A percentile compares a stretch with the other conserved stretches of the same genome.
Evolutionary conservation across 176 grass and related monocot genomes (phyloP).

Genomic region (Rhipidocladum racemiflorum): DNA sequence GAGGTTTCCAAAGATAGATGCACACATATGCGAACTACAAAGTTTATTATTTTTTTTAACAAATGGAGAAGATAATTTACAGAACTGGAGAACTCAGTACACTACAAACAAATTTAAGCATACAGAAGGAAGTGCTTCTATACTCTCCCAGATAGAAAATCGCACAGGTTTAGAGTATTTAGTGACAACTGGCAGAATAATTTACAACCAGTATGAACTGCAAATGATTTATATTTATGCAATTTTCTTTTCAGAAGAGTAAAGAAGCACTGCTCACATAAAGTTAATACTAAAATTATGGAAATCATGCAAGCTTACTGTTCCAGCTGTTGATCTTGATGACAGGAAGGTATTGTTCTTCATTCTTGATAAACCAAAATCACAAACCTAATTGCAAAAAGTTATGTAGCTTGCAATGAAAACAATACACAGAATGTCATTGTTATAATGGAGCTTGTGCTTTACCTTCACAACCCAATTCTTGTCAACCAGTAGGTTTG

Average conservation of each 20-base stretch:
- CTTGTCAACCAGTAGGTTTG: slow-evolving; percentile 96
- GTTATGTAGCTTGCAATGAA: slow-evolving; percentile 4
- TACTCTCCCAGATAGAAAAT: background rate
- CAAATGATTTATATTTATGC: background rate
- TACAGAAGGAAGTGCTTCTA: background rate
- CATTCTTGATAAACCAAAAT: slow-evolving; percentile 96
- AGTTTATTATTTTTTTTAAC: background rate
- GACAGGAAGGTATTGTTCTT: slow-evolving; percentile 97
- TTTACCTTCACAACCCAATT: slow-evolving; percentile 99
- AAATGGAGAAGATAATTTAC: slow-evolving; percentile 8
- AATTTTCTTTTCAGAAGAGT: background rate
- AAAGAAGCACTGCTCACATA: background rate
- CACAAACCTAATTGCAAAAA: slow-evolving; percentile 73
- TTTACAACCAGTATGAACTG: background rate
- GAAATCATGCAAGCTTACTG: slow-evolving; percentile 57
- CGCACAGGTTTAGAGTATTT: background rate
- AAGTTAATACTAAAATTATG: background rate
- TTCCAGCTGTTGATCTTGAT: slow-evolving; percentile 98
- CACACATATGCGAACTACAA: background rate
- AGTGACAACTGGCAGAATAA: background rate
- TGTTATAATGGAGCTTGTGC: slow-evolving; percentile 23
- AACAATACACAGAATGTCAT: slow-evolving; percentile 20
- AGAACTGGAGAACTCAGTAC: background rate
- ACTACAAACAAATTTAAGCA: slow-evolving; percentile 1
- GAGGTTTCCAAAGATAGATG: background rate